Base-by-base conservation (phyloP, 805 yeast genomes). In the Pichia heedii region DNA sequence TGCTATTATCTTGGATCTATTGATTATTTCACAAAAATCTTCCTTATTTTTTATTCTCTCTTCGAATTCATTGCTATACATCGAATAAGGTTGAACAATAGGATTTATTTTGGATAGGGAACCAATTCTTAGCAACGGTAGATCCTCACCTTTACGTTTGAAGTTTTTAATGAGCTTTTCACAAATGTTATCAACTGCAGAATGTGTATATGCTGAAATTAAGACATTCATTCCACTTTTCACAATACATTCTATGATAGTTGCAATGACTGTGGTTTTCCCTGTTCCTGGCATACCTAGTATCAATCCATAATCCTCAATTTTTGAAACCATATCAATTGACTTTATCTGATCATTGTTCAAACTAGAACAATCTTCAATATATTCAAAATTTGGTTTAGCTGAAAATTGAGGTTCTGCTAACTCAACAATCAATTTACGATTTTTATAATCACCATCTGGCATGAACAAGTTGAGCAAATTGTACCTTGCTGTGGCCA, bases 231-330 rank as follows among this genome's bases (percentile, higher is more conserved):
- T 84, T 1, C 76, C 78, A 38, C 71, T 70, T 1, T 64, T 62
- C 3, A 80, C 81, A 24, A 93, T 58, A 34, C 74, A 66, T 45
- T 73, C 70, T 36, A 89, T 81, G 16, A 93, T 54, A 37, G 81
- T 79, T 0, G 94, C 83, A 42, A 93, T 88, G 0, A 89, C 84
- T 0, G 97, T 87, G 2, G 96, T 87, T 56, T 87, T 87, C 10
- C 96, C 98, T 0, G 97, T 93, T 4, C 98, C 98, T 0, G 98
- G 98, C 98, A 93, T 93, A 0, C 98, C 98, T 47, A 90, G 65
- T 18, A 93, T 74, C 53, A 93, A 67, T 4, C 89, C 70, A 56
- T 85, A 93, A 57, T 89, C 95, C 42, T 78, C 58, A 0, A 93
- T 73, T 15, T 70, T 60, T 39, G 87, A 57, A 0, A 80, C 85